These are phyloP conservation scores for Kluyveromyces aestuarii DNA, from an alignment of 805 yeast species.

Conservation along the genomic window DNA sequence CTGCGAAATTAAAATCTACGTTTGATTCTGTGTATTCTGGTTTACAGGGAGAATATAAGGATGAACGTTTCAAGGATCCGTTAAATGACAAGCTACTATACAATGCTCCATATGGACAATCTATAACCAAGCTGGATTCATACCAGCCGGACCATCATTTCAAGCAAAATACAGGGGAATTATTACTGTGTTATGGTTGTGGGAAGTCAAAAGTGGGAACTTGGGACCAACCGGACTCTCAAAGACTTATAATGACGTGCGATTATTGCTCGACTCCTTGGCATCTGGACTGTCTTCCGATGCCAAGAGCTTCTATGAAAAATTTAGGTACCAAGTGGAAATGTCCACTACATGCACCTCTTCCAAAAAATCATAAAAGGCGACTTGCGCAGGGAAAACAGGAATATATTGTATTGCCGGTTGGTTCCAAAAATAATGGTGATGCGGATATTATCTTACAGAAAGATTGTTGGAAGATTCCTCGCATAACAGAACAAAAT, in stretches of 20 bases:
- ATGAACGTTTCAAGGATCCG: conserved; percentile 40
- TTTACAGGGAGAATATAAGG: conserved; percentile 61
- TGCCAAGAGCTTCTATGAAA: conserved; percentile 66
- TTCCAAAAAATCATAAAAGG: conserved; percentile 26
- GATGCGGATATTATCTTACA: conserved; percentile 48
- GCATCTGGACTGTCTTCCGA: conserved; percentile 80
- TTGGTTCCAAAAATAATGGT: conserved; percentile 46
- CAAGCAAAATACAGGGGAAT: conserved; percentile 54
- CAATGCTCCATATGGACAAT: conserved; percentile 36
- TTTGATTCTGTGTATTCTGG: conserved; percentile 68
- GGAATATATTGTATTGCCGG: conserved; percentile 28
- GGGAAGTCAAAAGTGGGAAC: conserved; percentile 53
- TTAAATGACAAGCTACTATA: conserved; percentile 33
- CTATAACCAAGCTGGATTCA: conserved; percentile 23
- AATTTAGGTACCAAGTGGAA: conserved; percentile 76
- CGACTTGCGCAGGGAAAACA: conserved; percentile 45
- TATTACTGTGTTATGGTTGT: conserved; percentile 70
- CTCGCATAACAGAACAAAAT: conserved; percentile 18
- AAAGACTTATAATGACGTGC: conserved; percentile 56
- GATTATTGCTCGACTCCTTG: conserved; percentile 77
- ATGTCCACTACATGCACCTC: conserved; percentile 78
- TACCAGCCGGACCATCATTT: conserved; percentile 53
- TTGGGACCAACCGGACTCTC: conserved; percentile 32
- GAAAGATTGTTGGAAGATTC: conserved; percentile 25
- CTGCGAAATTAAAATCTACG: conserved; percentile 55